Conservation (phyloP, 495 filamentous ascomycete genomes). For the Geoglossum glabrum region DNA sequence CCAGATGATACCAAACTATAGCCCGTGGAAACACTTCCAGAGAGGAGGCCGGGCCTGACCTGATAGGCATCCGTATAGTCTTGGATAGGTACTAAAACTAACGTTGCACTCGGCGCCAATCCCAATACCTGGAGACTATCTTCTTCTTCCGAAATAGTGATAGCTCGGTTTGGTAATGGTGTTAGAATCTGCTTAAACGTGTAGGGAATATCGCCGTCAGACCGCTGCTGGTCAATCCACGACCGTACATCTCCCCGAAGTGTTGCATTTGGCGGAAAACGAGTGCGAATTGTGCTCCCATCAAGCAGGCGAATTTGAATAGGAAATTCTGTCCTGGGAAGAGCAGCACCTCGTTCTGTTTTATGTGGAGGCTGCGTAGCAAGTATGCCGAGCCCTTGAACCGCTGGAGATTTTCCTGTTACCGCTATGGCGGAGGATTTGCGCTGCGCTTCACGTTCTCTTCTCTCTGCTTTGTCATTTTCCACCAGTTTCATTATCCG, state of each 20-base stretch:
- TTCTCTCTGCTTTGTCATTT: slow-evolving; percentile 45
- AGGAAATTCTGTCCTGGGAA: slow-evolving; percentile 25
- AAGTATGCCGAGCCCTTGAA: neutral
- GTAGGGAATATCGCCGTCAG: slow-evolving; percentile 37
- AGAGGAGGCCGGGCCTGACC: slow-evolving; percentile 20
- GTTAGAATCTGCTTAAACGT: slow-evolving; percentile 70
- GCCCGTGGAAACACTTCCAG: slow-evolving; percentile 22
- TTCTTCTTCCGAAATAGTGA: slow-evolving; percentile 55
- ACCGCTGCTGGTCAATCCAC: slow-evolving; percentile 47
- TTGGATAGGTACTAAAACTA: slow-evolving; percentile 57
- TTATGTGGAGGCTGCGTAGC: neutral
- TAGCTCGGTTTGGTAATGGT: slow-evolving; percentile 50
- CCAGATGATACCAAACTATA: slow-evolving; percentile 17
- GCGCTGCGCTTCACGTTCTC: slow-evolving; percentile 26
- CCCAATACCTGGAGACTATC: slow-evolving; percentile 43
- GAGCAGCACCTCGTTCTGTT: neutral
- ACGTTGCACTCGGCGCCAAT: slow-evolving; percentile 54
- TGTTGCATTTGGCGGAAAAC: slow-evolving; percentile 43
- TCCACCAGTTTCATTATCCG: slow-evolving; percentile 42
- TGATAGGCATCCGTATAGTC: slow-evolving; percentile 42
- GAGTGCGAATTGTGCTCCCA: slow-evolving; percentile 52
- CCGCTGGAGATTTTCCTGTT: neutral
- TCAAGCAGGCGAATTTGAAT: slow-evolving; percentile 74
- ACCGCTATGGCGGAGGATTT: slow-evolving; percentile 18
- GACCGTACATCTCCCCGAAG: slow-evolving; percentile 47